Evolutionary conservation across 1,139 yeast genomes (phyloP).

Genomic region (Saccharomyces hybrid): DNA sequence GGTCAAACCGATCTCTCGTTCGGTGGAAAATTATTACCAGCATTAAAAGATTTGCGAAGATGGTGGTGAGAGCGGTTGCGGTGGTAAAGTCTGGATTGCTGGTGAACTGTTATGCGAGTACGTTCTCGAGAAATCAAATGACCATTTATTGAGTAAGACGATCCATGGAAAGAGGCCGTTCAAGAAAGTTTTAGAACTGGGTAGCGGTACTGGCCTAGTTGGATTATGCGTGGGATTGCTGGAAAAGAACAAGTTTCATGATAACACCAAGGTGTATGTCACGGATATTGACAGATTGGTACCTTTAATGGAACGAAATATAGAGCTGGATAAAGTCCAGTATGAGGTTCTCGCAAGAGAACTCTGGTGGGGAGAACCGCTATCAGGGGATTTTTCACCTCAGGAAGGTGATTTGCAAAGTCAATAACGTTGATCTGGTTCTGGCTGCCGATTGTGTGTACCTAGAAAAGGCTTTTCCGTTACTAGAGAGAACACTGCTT

Average conservation of each 20-base stretch:
- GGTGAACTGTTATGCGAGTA: conserved; percentile 46
- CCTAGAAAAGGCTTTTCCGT: conserved; percentile 45
- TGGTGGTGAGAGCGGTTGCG: conserved; percentile 52
- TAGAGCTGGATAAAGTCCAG: conserved; percentile 35
- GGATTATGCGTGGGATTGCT: conserved; percentile 35
- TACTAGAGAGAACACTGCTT: conserved; percentile 41
- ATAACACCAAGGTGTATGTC: conserved; percentile 35
- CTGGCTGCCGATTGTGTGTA: conserved; percentile 55
- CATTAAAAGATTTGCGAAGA: conserved; percentile 43
- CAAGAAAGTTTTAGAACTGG: conserved; percentile 41
- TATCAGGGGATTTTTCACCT: conserved; percentile 33
- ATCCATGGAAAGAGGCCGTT: conserved; percentile 8
- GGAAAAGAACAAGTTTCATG: conserved; percentile 8
- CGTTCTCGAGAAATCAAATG: conserved; percentile 25
- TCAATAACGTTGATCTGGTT: conserved; percentile 36
- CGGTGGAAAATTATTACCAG: conserved; percentile 35
- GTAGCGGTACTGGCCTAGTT: conserved; percentile 51
- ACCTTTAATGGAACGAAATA: conserved; percentile 41
- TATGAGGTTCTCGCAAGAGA: conserved; percentile 36
- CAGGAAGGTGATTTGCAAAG: conserved; percentile 5
- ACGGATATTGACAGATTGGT: conserved; percentile 40
- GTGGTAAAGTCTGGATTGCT: conserved; percentile 56
- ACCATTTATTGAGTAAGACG: conserved; percentile 8
- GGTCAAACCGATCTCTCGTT: conserved; percentile 38
- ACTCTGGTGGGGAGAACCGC: conserved; percentile 43